Percentiles rank a stretch among this genome's conserved stretches.
Conservation (phyloP, 1,284 basidiomycete species). For the Entoloma clypeatum region DNA sequence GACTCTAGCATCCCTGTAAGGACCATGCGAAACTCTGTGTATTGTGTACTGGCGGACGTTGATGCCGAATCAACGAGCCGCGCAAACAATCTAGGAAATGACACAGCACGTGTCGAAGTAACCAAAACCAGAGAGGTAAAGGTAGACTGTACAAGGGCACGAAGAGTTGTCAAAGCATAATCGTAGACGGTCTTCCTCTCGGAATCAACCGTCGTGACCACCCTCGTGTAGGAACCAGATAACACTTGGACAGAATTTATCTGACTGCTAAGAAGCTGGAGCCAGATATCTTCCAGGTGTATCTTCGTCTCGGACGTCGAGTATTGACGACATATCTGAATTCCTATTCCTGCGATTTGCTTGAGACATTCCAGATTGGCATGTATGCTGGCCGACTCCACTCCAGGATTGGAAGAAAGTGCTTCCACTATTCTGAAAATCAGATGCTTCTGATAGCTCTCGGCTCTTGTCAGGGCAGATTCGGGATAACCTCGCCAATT, state of each 20-base stretch:
- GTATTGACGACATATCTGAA: conserved; percentile 65
- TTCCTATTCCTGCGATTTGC: conserved; percentile 56
- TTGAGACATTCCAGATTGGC: conserved; percentile 41
- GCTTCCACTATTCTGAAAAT: conserved; percentile 48
- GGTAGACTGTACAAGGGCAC: conserved; percentile 79
- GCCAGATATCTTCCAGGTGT: conserved; percentile 88
- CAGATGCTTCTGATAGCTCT: conserved; percentile 54
- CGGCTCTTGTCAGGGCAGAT: conserved; percentile 66
- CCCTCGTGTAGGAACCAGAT: conserved; percentile 31
- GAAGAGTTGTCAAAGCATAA: conserved; percentile 50
- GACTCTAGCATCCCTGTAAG: conserved; percentile 93
- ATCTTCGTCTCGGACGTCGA: conserved; percentile 46
- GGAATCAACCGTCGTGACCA: conserved; percentile 1
- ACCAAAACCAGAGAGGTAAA: conserved; percentile 83
- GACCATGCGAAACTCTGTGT: conserved; percentile 89
- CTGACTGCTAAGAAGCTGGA: conserved; percentile 77
- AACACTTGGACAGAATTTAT: conserved; percentile 76
- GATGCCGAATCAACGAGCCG: conserved; percentile 74
- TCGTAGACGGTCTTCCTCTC: conserved; percentile 11
- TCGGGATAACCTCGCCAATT: conserved; percentile 62
- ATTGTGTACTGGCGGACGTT: conserved; percentile 60
- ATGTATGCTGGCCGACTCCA: conserved; percentile 27
- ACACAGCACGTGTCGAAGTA: conserved; percentile 77
- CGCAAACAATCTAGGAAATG: conserved; percentile 90
- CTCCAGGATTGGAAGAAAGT: not conserved